A percentile compares a stretch with the other conserved stretches of the same genome.
These are phyloP conservation scores for Russula virescens DNA, from an alignment of 768 basidiomycete genomes.

Conservation along the genomic window DNA sequence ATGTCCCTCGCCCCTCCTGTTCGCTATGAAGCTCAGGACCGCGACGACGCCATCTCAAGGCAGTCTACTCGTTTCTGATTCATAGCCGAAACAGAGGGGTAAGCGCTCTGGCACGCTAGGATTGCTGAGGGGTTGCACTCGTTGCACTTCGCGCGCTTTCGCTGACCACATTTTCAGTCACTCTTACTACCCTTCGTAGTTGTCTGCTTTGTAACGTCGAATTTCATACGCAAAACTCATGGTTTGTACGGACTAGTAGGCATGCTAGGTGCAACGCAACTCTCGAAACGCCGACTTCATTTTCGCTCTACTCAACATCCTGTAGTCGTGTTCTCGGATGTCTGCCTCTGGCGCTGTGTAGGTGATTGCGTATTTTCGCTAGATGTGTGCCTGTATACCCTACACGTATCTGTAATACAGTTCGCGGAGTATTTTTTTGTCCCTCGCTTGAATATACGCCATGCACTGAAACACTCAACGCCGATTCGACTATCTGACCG, in stretches of 20 bases:
- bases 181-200: background rate
- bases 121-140: background rate
- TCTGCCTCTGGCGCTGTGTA: background rate
- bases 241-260: background rate
- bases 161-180: background rate
- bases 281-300: background rate
- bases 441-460: background rate
- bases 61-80: conserved; percentile 16
- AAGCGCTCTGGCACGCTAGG: conserved; percentile 13
- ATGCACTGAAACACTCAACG: background rate
- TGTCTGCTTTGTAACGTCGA: no score
- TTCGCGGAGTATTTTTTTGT: background rate
- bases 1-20: conserved; percentile 12
- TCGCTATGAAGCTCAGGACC: conserved; percentile 20
- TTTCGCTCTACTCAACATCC: background rate
- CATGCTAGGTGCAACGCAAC: background rate
- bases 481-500: background rate
- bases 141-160: background rate
- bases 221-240: no score
- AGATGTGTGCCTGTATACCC: background rate
- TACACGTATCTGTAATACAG: background rate
- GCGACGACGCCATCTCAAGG: conserved; percentile 6
- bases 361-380: background rate
- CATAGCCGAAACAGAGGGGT: conserved; percentile 23
- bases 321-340: background rate